Percentiles rank a stretch among this genome's conserved stretches.
These are phyloP conservation scores for Aspergillus sergii DNA, from an alignment of 2,329 filamentous ascomycete genomes.

Conservation along the genomic window DNA sequence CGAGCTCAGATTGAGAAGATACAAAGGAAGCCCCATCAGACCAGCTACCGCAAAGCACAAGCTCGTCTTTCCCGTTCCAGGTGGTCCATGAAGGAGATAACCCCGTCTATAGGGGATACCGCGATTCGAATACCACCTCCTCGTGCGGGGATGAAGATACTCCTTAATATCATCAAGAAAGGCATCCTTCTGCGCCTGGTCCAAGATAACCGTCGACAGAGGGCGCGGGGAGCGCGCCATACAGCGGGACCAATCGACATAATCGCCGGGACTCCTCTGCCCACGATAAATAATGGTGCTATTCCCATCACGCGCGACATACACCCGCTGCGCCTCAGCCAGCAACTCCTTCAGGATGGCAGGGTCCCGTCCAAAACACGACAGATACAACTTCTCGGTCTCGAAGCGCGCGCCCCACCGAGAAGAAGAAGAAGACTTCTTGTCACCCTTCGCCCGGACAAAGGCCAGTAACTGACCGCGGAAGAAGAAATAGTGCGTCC, in stretches of 20 bases:
- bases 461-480: slow-evolving; percentile 55
- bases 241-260: slow-evolving; percentile 37
- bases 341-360: slow-evolving; percentile 38
- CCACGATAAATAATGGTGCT: slow-evolving; percentile 44
- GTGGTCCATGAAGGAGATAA: slow-evolving; percentile 79
- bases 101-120: slow-evolving; percentile 85
- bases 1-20: slow-evolving; percentile 70
- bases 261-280: slow-evolving; percentile 22
- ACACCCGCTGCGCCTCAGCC: slow-evolving; percentile 38
- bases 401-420: slow-evolving; percentile 20
- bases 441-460: slow-evolving; percentile 32
- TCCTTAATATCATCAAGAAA: slow-evolving; percentile 60
- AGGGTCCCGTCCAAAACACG: slow-evolving; percentile 39
- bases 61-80: slow-evolving; percentile 77
- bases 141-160: slow-evolving; percentile 55
- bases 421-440: slow-evolving; percentile 14
- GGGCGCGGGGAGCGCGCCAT: slow-evolving; percentile 52
- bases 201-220: slow-evolving; percentile 58
- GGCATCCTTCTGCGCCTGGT: slow-evolving; percentile 50
- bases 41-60: slow-evolving; percentile 71
- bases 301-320: slow-evolving; percentile 38
- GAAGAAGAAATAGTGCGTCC: slow-evolving; percentile 70
- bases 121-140: slow-evolving; percentile 76
- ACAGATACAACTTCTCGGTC: slow-evolving; percentile 35
- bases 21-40: slow-evolving; percentile 70